Evolutionary conservation across 116 monocot genomes (phyloP).

Genomic region (Iris pallida): DNA sequence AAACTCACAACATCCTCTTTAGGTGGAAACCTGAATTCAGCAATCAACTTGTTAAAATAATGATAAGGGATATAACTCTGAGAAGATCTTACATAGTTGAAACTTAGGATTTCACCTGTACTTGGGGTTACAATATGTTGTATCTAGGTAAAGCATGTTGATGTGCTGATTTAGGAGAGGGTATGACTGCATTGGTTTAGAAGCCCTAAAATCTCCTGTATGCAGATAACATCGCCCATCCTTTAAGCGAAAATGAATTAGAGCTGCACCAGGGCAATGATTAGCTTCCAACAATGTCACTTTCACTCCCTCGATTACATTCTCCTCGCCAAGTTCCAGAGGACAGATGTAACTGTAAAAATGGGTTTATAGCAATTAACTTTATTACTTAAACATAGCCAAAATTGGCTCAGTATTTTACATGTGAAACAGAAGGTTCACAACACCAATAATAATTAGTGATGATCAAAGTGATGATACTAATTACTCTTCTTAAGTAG

Average conservation of each 20-base stretch:
- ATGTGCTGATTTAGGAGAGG: constrained; percentile 38
- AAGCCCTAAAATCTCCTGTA: constrained; percentile 75
- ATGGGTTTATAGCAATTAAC: constrained; percentile 1
- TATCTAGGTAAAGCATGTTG: constrained; percentile 61
- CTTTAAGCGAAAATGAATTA: constrained; percentile 41
- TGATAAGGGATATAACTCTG: not conserved
- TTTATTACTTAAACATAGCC: no score
- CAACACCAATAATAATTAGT: no score
- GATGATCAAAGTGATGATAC: no score
- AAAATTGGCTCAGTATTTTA: no score
- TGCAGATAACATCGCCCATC: constrained; percentile 56
- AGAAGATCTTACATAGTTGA: not conserved
- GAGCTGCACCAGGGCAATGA: constrained; percentile 73
- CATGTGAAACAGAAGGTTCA: no score
- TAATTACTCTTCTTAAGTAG: no score
- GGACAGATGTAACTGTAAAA: constrained; percentile 42
- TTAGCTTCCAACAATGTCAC: constrained; percentile 67
- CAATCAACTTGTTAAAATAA: not conserved
- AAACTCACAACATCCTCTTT: constrained; percentile 67
- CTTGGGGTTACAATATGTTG: constrained; percentile 69
- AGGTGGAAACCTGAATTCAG: constrained; percentile 44
- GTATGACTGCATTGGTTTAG: constrained; percentile 43
- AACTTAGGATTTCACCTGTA: constrained; percentile 31
- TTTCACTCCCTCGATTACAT: constrained; percentile 47
- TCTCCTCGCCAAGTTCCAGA: constrained; percentile 48